These are phyloP conservation scores for Penicillium parvum DNA, from an alignment of 495 filamentous ascomycete species.

Conservation along the genomic window DNA sequence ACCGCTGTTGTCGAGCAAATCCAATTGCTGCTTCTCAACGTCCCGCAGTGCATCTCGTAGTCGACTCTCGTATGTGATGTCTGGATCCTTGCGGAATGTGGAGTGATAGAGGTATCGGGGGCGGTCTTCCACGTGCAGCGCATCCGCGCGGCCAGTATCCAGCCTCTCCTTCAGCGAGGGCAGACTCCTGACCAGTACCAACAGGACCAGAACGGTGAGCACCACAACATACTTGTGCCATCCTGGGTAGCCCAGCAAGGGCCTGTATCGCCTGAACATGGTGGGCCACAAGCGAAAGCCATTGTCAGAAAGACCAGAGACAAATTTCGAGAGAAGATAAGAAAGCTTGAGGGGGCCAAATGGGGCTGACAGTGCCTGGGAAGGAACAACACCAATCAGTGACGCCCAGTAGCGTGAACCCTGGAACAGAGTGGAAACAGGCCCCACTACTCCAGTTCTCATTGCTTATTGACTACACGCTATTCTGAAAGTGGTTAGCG, in stretches of 20 bases:
- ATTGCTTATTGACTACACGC: no score
- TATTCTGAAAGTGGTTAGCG: no score
- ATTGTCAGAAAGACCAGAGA: neutral
- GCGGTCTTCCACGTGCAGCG: constrained; percentile 13
- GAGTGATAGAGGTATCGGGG: constrained; percentile 32
- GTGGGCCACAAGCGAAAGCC: no score
- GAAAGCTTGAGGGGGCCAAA: neutral
- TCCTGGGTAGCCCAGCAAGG: neutral
- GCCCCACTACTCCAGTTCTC: no score
- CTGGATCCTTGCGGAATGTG: constrained; percentile 26
- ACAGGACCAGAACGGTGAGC: constrained; percentile 3
- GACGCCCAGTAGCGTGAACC: no score
- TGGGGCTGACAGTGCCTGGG: neutral
- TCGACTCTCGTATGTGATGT: constrained; percentile 26
- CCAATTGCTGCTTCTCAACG: constrained; percentile 19
- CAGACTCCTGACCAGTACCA: constrained; percentile 7
- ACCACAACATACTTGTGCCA: constrained; percentile 10
- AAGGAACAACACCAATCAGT: no score
- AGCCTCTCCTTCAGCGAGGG: constrained; percentile 2
- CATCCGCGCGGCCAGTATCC: neutral
- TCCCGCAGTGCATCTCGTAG: constrained; percentile 22
- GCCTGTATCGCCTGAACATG: constrained; percentile 12
- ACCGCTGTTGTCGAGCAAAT: constrained; percentile 2
- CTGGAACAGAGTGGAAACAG: no score
- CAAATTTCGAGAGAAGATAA: neutral